Conservation (phyloP, 257 asterid species). For the Ehretia macrophylla region DNA sequence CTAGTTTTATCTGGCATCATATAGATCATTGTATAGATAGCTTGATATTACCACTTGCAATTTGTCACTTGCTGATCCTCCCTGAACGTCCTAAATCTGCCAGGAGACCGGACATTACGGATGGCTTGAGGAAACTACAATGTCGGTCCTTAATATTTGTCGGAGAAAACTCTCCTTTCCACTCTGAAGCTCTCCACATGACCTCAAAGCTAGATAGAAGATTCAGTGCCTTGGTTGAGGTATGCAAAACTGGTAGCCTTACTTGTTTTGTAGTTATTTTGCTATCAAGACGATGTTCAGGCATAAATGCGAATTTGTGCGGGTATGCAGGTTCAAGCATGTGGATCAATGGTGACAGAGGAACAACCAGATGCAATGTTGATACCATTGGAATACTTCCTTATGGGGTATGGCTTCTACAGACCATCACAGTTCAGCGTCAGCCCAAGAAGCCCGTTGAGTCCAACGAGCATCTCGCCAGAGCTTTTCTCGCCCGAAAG, state of each 20-base stretch:
- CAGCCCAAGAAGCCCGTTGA: constrained; percentile 72
- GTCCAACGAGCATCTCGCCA: constrained; percentile 59
- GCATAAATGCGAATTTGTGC: neutral
- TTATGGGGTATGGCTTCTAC: constrained; percentile 58
- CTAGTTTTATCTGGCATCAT: no score
- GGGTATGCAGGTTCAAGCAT: constrained; percentile 49
- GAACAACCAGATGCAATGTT: constrained; percentile 70
- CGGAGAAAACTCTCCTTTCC: constrained; percentile 59
- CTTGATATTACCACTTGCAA: neutral
- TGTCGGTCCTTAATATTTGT: constrained; percentile 57
- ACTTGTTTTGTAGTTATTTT: neutral
- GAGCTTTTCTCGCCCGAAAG: constrained; percentile 75
- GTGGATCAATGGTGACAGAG: constrained; percentile 68
- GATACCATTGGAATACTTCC: constrained; percentile 56
- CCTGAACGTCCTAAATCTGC: neutral
- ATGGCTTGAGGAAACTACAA: constrained; percentile 41
- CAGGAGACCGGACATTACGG: constrained; percentile 62
- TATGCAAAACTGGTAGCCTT: constrained; percentile 10
- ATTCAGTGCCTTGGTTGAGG: constrained; percentile 66
- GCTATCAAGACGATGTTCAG: neutral
- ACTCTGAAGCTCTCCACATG: constrained; percentile 58
- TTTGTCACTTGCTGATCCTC: neutral
- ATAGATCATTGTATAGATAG: neutral
- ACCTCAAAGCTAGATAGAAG: constrained; percentile 60
- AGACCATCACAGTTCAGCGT: constrained; percentile 42